These are phyloP conservation scores for Cylindricascospora bacillispora DNA, from an alignment of 1,139 yeast genomes.

Conservation along the genomic window DNA sequence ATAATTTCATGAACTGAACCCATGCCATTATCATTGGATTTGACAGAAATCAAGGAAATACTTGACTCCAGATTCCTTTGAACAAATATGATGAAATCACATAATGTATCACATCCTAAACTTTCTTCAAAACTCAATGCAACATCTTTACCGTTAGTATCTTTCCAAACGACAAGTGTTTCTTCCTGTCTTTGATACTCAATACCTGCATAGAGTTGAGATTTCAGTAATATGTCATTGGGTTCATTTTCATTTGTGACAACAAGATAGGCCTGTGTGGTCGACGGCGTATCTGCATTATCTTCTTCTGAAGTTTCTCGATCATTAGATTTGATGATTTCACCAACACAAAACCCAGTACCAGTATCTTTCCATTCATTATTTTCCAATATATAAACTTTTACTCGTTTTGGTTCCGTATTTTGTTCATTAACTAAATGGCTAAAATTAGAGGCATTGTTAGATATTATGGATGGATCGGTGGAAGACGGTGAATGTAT, in stretches of 20 bases:
- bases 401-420: slow-evolving; percentile 59
- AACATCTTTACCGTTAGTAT: slow-evolving; percentile 60
- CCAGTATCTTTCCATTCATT: slow-evolving; percentile 91
- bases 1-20: slow-evolving; percentile 49
- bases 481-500: too few relatives aligned
- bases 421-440: too few relatives aligned
- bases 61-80: slow-evolving; percentile 54
- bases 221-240: slow-evolving; percentile 47
- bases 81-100: slow-evolving; percentile 64
- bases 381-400: slow-evolving; percentile 69
- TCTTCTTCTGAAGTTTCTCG: slow-evolving; percentile 9
- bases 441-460: too few relatives aligned
- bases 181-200: slow-evolving; percentile 93
- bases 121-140: slow-evolving; percentile 90
- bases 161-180: slow-evolving; percentile 91
- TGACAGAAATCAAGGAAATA: slow-evolving; percentile 62
- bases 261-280: slow-evolving; percentile 38
- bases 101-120: slow-evolving; percentile 73
- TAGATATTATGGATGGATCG: too few relatives aligned
- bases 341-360: slow-evolving; percentile 79
- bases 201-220: slow-evolving; percentile 56
- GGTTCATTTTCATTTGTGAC: slow-evolving; percentile 63
- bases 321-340: slow-evolving; percentile 6
- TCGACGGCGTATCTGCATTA: slow-evolving; percentile 2
- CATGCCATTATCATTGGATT: slow-evolving; percentile 36